Evolutionary conservation across 805 yeast genomes (phyloP), one percentile per base, ranked within the genome.

Genomic region (Kuraishia floccosa): DNA sequence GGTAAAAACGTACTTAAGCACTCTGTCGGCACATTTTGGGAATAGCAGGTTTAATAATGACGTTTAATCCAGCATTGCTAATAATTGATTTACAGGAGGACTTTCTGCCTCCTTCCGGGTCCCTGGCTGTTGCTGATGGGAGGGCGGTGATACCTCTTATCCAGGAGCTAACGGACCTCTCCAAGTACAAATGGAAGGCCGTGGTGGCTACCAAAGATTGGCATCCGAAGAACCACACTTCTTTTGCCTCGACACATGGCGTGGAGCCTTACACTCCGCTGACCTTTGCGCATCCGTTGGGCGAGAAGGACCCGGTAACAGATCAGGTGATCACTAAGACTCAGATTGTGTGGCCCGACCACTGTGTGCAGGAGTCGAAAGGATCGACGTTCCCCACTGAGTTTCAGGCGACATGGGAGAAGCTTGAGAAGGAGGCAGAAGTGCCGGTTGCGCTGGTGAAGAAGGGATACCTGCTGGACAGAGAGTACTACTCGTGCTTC

Each of bases 401-500:
- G 37, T 60, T 85, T 32, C 51, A 56, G 24, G 42, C 46, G 2
- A 43, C 45, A 0, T 41, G 53, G 30, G 46, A 49, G 9, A 44
- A 41, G 1, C 52, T 72, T 32, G 44, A 38, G 35, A 42, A 42
- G 21, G 43, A 63, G 26, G 56, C 58, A 35, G 47, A 50, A 17
- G 50, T 63, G 3, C 58, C 67, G 19, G 41, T 57, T 10, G 34
- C 48, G 1, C 35, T 72, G 2, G 73, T 87, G 6, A 62, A 64
- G 35, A 87, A 89, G 54, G 97, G 96, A 0, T 65, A 63, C 35
- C 51, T 77, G 18, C 58, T 56, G 17, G 86, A 82, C 41, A 53
- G 91, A 14, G 97, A 87, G 49, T 85, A 78, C 49, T 87, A 85
- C 46, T 85, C 95, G 11, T 86, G 93, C 18, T 87, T 87, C 49